phyloP scores from a whole-genome alignment of 495 filamentous ascomycete species.

The Platismatia glauca region DNA sequence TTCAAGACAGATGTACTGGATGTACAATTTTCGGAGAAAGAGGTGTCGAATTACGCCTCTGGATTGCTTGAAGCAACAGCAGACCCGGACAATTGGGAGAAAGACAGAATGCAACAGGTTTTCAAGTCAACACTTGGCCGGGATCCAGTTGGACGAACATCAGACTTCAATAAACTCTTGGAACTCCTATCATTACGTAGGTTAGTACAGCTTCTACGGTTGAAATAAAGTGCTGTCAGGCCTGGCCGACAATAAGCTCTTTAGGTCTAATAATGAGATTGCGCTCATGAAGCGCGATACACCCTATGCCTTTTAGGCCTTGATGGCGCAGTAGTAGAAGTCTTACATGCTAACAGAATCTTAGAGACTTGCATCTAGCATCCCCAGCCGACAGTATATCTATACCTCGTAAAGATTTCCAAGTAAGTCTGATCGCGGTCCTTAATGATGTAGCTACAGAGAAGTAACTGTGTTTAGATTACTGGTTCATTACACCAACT shows the following conservation, averaged over 20 bases:
- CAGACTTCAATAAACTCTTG: not conserved
- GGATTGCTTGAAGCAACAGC: not conserved
- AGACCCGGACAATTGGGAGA: not conserved
- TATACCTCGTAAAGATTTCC: not conserved
- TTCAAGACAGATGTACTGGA: conserved; percentile 3
- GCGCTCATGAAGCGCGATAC: too few relatives aligned
- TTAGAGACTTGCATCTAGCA: not conserved
- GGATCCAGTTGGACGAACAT: not conserved
- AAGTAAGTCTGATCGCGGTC: not conserved
- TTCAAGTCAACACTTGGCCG: not conserved
- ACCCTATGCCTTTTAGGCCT: too few relatives aligned
- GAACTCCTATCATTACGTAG: not conserved
- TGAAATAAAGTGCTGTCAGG: too few relatives aligned
- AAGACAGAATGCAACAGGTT: not conserved
- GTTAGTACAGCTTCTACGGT: not conserved
- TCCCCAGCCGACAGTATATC: not conserved
- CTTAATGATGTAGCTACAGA: not conserved
- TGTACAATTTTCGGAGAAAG: too few relatives aligned
- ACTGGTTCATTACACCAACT: not conserved
- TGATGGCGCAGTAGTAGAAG: too few relatives aligned
- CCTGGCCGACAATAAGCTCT: too few relatives aligned
- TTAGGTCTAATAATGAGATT: too few relatives aligned
- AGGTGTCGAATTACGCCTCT: not conserved
- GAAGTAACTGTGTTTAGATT: not conserved
- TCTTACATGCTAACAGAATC: not conserved